Evolutionary conservation across 129 eudicot species (phyloP).

Genomic region (Artemisia tridentata): DNA sequence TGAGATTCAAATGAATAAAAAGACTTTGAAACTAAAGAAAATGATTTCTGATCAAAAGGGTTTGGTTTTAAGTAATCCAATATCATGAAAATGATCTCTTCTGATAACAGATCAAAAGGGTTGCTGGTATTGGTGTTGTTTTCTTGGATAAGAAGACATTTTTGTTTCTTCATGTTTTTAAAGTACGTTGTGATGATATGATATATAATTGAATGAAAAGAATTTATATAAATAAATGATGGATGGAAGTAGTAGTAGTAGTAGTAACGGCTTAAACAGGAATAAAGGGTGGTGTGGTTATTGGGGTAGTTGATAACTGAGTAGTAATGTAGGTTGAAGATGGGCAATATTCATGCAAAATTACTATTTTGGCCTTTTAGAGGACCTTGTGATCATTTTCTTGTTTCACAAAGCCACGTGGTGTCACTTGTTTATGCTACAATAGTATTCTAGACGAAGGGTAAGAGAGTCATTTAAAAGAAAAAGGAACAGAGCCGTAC

Average conservation of each 20-base stretch:
- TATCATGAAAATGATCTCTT: slow-evolving; percentile 63
- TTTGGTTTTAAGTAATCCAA: slow-evolving; percentile 56
- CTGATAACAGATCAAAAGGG: slow-evolving; percentile 65
- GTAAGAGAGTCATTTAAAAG: slow-evolving; percentile 27
- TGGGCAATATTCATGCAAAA: neutral
- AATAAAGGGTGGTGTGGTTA: slow-evolving; percentile 35
- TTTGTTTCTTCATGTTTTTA: slow-evolving; percentile 56
- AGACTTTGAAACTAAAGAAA: slow-evolving; percentile 68
- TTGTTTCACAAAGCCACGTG: too few species aligned
- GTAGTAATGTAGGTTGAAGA: slow-evolving; percentile 42
- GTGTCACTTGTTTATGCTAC: neutral
- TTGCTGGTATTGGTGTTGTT: slow-evolving; percentile 26
- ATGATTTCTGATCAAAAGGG: slow-evolving; percentile 67
- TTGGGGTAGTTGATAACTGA: slow-evolving; percentile 46
- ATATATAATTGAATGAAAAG: neutral
- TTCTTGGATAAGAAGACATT: slow-evolving; percentile 12
- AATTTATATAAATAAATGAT: slow-evolving; percentile 15
- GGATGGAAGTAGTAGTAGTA: neutral
- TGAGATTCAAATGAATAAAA: slow-evolving; percentile 63
- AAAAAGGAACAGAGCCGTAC: slow-evolving; percentile 46
- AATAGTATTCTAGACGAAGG: slow-evolving; percentile 18
- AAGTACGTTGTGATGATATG: neutral
- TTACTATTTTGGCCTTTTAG: slow-evolving; percentile 35
- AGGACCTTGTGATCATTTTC: slow-evolving; percentile 28
- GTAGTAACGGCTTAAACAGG: slow-evolving; percentile 56